These are phyloP conservation scores for Spinacia oleracea DNA, from an alignment of 179 eudicot species.

Conservation along the genomic window DNA sequence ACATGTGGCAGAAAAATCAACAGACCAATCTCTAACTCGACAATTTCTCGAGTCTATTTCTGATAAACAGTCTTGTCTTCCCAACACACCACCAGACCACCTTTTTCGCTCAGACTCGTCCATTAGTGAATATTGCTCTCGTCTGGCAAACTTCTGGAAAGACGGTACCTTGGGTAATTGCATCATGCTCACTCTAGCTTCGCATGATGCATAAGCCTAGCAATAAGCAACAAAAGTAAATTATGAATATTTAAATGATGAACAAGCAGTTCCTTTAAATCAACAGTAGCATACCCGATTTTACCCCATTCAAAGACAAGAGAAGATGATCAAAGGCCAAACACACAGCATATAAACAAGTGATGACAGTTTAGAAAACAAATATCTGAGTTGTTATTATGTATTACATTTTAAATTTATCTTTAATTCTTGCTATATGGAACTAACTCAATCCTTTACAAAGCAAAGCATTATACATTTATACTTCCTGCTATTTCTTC, in stretches of 20 bases:
- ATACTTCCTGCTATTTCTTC: background rate
- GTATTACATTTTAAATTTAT: background rate
- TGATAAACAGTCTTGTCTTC: conserved; percentile 80
- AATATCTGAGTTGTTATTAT: background rate
- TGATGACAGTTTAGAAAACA: background rate
- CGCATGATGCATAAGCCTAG: conserved; percentile 91
- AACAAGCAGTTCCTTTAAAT: background rate
- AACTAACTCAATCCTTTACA: background rate
- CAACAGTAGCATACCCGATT: background rate
- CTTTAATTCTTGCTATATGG: background rate
- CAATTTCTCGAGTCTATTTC: conserved; percentile 97
- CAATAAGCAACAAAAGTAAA: conserved; percentile 14
- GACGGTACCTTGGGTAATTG: conserved; percentile 95
- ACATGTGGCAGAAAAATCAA: conserved; percentile 86
- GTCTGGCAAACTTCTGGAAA: conserved; percentile 91
- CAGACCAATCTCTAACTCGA: conserved; percentile 97
- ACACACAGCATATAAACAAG: background rate
- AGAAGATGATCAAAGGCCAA: background rate
- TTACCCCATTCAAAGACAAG: background rate
- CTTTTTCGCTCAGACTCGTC: conserved; percentile 72
- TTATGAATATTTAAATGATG: background rate
- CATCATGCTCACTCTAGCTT: conserved; percentile 57
- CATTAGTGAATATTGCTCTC: conserved; percentile 73
- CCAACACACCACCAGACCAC: conserved; percentile 67
- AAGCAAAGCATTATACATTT: background rate